phyloP scores from a whole-genome alignment of 305 asterid species.

The Fraxinus xanthoxyloides region DNA sequence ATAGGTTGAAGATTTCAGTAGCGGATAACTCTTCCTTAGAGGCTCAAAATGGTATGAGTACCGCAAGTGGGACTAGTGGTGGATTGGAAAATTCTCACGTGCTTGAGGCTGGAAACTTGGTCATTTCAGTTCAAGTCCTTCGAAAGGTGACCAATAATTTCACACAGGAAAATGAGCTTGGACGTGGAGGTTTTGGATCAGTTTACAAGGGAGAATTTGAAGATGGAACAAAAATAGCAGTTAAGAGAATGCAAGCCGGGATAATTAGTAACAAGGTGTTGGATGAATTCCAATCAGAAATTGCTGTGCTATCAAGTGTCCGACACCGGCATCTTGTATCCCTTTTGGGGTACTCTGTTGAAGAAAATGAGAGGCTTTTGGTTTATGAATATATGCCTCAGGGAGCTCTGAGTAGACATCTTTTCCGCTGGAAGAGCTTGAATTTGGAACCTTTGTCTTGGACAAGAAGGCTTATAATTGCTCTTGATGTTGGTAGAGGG shows the following conservation, averaged over 20 bases:
- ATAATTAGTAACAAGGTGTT: conserved; percentile 46
- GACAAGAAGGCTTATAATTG: conserved; percentile 61
- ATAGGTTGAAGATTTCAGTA: conserved; percentile 38
- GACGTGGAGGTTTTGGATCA: conserved; percentile 89
- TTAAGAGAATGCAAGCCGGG: conserved; percentile 77
- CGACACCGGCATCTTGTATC: conserved; percentile 84
- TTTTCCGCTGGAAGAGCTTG: conserved; percentile 63
- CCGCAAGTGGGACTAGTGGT: conserved; percentile 23
- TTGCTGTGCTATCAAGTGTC: conserved; percentile 74
- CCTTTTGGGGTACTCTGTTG: conserved; percentile 66
- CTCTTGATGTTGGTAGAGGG: conserved; percentile 84
- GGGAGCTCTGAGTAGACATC: conserved; percentile 82
- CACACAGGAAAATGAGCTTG: conserved; percentile 65
- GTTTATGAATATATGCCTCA: conserved; percentile 80
- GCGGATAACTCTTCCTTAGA: conserved; percentile 29
- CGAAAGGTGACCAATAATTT: conserved; percentile 59
- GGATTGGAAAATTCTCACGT: conserved; percentile 31
- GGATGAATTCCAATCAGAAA: conserved; percentile 83
- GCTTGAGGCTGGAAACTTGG: conserved; percentile 44
- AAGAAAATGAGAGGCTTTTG: conserved; percentile 72
- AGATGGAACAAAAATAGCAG: conserved; percentile 66
- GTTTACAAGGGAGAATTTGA: conserved; percentile 75
- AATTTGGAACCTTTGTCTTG: conserved; percentile 68
- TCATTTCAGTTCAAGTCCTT: conserved; percentile 52
- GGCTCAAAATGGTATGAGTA: conserved; percentile 25